Evolutionary conservation across 306 rosid species (phyloP).

Genomic region (Pueraria montana): DNA sequence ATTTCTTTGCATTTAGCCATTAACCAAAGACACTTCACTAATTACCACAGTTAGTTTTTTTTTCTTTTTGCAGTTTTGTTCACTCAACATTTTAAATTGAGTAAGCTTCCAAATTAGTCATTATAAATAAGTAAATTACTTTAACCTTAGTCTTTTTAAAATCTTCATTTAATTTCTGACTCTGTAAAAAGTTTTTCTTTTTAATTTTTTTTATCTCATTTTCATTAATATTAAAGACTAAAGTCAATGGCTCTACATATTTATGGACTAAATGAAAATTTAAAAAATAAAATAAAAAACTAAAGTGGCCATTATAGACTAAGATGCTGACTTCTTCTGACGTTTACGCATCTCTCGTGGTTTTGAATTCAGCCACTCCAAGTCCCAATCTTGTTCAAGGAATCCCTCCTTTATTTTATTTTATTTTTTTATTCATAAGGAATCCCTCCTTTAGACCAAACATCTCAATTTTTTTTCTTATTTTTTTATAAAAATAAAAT

Average conservation of each 20-base stretch:
- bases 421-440: background rate
- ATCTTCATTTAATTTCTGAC: background rate
- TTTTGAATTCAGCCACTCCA: background rate
- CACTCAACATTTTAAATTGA: background rate
- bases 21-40: background rate
- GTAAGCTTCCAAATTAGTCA: background rate
- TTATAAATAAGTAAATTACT: background rate
- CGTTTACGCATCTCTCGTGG: background rate
- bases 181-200: background rate
- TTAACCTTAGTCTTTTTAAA: background rate
- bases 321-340: background rate
- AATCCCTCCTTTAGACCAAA: slow-evolving; percentile 3
- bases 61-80: background rate
- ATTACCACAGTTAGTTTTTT: background rate
- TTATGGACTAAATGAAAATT: background rate
- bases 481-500: background rate
- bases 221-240: background rate
- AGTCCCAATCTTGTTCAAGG: slow-evolving; percentile 6
- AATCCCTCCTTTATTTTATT: too few relatives aligned
- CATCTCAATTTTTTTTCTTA: background rate
- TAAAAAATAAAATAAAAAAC: background rate
- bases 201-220: background rate
- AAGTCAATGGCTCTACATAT: background rate
- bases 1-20: background rate
- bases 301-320: background rate